Evolutionary conservation across 331 rosid genomes (phyloP), one percentile per base, ranked within the genome.

Genomic region (Spiraea crenata): DNA sequence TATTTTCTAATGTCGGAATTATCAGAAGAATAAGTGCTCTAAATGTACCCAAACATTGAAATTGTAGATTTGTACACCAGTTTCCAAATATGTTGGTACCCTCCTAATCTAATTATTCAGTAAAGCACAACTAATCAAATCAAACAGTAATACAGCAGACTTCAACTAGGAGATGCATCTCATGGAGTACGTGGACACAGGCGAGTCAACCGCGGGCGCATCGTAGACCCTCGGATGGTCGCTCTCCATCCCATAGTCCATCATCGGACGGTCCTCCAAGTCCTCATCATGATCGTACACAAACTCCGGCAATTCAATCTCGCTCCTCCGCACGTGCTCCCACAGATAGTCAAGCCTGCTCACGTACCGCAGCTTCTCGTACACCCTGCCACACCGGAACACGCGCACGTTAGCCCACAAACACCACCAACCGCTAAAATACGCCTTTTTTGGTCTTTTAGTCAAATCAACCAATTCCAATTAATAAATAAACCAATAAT

Each of bases 201-300:
- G 82, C 0, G 97, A 83, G 50, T 90, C 95, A 2, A 89, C 51
- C 0, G 91, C 41, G 31, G 96, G 93, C 3, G 86, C 79, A 52
- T 76, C 91, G 71, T 85, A 84, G 12, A 87, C 86, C 78, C 98
- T 85, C 0, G 91, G 87, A 13, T 90, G 97, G 38, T 93, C 98
- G 63, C 97, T 90, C 81, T 93, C 98, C 51, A 90, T 74, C 0
- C 97, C 99, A 34, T 91, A 91, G 55, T 93, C 97, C 97, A 91
- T 85, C 91, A 85, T 87, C 54, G 97, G 97, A 72, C 97, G 95
- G 83, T 84, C 80, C 74, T 93, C 97, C 78, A 93, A 74, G 72
- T 89, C 99, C 77, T 93, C 98, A 65, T 93, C 99, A 13, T 90
- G 97, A 80, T 93, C 98, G 9, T 71, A 62, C 31, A 93, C 97